phyloP scores from a whole-genome alignment of 1,284 basidiomycete species.

The Polyporus tsugae region DNA sequence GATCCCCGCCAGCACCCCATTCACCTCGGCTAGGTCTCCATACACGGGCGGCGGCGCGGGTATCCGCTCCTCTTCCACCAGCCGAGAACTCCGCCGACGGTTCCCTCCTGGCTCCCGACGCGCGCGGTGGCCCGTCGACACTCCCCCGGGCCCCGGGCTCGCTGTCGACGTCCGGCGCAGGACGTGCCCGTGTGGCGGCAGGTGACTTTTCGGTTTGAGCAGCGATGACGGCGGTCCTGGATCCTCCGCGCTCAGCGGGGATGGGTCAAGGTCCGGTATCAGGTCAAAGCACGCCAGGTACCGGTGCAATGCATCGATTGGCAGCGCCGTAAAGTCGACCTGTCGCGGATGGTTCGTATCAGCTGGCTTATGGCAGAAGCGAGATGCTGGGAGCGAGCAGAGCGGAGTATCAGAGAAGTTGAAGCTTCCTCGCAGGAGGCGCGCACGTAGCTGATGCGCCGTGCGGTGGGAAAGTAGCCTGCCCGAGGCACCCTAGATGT shows the following conservation, averaged over 20 bases:
- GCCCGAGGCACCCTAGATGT: conserved; percentile 11
- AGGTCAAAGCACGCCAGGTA: conserved; percentile 78
- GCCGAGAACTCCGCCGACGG: conserved; percentile 70
- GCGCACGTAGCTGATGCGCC: conserved; percentile 9
- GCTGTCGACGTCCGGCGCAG: conserved; percentile 39
- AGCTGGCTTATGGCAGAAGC: conserved; percentile 21
- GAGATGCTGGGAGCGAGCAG: conserved; percentile 5
- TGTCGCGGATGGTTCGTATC: conserved; percentile 42
- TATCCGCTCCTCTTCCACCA: conserved; percentile 67
- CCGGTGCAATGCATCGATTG: conserved; percentile 64
- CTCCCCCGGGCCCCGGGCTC: conserved; percentile 49
- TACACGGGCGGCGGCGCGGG: conserved; percentile 58
- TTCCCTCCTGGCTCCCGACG: conserved; percentile 66
- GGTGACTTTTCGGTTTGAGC: conserved; percentile 45
- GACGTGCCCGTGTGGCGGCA: conserved; percentile 49
- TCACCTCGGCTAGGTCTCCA: conserved; percentile 71
- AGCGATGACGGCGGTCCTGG: conserved; percentile 73
- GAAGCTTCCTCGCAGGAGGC: neutral
- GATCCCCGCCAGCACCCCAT: conserved; percentile 67
- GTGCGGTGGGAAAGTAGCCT: neutral
- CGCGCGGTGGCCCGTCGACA: conserved; percentile 68
- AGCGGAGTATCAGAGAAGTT: conserved; percentile 6
- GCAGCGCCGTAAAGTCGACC: conserved; percentile 77
- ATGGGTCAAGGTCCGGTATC: conserved; percentile 71
- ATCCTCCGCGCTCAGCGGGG: conserved; percentile 68